These are phyloP conservation scores for Dichomitus squalens DNA, from an alignment of 1,284 basidiomycete species.

Conservation along the genomic window DNA sequence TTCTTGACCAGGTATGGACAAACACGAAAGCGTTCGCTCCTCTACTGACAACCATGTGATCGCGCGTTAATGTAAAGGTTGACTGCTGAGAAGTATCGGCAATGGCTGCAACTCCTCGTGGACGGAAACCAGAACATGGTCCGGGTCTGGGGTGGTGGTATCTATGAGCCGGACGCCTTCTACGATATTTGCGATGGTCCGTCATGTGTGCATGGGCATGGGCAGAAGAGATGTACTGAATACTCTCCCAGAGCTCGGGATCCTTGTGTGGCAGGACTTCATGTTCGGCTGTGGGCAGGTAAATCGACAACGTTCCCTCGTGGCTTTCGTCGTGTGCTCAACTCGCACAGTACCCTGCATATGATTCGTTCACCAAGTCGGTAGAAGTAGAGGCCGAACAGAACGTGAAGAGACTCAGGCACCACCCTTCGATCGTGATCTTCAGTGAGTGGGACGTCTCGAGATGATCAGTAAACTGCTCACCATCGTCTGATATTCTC, in stretches of 20 bases:
- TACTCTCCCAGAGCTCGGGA: constrained; percentile 50
- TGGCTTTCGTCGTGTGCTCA: not conserved
- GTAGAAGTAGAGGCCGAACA: constrained; percentile 73
- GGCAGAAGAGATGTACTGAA: not conserved
- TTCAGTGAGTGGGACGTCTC: constrained; percentile 53
- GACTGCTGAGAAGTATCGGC: constrained; percentile 53
- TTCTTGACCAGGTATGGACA: constrained; percentile 74
- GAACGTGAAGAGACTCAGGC: constrained; percentile 71
- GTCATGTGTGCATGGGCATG: constrained; percentile 18
- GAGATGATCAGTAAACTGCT: not conserved
- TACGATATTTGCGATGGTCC: constrained; percentile 80
- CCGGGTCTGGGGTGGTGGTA: constrained; percentile 84
- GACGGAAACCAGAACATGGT: constrained; percentile 87
- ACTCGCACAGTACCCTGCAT: constrained; percentile 65
- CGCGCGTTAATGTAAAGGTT: constrained; percentile 33
- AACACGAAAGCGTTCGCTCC: not conserved
- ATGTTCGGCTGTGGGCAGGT: constrained; percentile 80
- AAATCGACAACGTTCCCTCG: not conserved
- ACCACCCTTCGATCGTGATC: constrained; percentile 83
- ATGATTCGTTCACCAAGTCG: constrained; percentile 68
- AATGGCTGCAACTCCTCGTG: constrained; percentile 74
- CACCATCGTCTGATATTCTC: constrained; percentile 1
- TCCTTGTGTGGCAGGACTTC: constrained; percentile 90
- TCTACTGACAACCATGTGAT: not conserved
- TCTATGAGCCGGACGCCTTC: constrained; percentile 79